phyloP scores from a whole-genome alignment of 1,284 basidiomycete species.

The Moniliophthora roreri region DNA sequence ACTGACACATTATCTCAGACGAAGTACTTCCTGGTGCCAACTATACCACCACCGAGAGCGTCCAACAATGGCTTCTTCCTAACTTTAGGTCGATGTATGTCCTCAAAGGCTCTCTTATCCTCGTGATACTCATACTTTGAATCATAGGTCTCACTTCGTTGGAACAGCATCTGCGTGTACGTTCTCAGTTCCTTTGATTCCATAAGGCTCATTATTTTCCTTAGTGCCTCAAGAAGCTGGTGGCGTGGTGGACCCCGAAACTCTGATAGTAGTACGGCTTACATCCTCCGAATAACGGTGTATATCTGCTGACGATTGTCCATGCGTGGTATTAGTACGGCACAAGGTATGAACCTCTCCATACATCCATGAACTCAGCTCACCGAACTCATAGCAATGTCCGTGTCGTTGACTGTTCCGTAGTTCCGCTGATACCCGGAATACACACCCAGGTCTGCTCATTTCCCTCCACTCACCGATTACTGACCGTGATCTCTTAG shows the following conservation, averaged over 20 bases:
- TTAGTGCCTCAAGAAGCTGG: slow-evolving; percentile 5
- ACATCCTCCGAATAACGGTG: background rate
- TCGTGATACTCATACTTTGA: too few relatives aligned
- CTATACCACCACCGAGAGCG: slow-evolving; percentile 9
- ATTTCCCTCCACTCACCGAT: background rate
- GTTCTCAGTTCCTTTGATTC: background rate
- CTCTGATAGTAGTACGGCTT: slow-evolving; percentile 9
- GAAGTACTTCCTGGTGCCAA: slow-evolving; percentile 9
- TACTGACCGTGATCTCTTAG: background rate
- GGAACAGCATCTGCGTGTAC: too few relatives aligned
- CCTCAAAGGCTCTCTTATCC: too few relatives aligned
- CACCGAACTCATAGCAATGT: slow-evolving; percentile 4
- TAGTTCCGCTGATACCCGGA: slow-evolving; percentile 10
- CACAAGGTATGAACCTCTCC: too few relatives aligned
- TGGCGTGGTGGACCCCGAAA: slow-evolving; percentile 13
- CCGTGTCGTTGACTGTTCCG: slow-evolving; percentile 11
- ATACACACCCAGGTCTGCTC: slow-evolving; percentile 13
- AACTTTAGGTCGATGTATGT: slow-evolving; percentile 7
- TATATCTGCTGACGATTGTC: too few relatives aligned
- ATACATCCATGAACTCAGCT: background rate
- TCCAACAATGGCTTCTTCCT: slow-evolving; percentile 7
- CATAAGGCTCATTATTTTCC: background rate
- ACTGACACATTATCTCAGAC: background rate
- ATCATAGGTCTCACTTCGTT: slow-evolving; percentile 3
- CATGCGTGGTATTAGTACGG: too few relatives aligned